Evolutionary conservation across 768 basidiomycete genomes (phyloP), one percentile per base, ranked within the genome.

Genomic region (Boletus sensibilis): DNA sequence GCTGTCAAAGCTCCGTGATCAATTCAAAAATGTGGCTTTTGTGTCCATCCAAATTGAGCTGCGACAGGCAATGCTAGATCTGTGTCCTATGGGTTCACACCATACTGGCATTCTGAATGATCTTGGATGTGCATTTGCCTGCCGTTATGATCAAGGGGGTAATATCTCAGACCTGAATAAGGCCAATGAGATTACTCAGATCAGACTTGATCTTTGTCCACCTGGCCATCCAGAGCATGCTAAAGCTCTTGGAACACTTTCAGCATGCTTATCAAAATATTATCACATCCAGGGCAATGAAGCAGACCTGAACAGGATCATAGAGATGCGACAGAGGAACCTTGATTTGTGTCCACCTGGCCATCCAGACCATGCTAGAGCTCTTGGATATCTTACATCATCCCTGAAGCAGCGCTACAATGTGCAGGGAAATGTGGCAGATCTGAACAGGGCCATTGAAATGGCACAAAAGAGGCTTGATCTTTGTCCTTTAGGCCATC

Each of bases 81-180:
- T 39, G 10, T 39, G 18, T 10, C 37, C 37, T 38, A 38, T 18
- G 18, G 37, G 37, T 10, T 4, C 38, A 10, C 0, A 10, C 0
- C n/a, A 39, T 11, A 39, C 4, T 12, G 2, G 0, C 1, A 21
- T 10, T 0, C 3, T 40, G 20, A 3, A 7, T 12, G 2, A 13
- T 40, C 20, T 40, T 40, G 39, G 2, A 40, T 2, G 2, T 0
- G 0, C 39, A 10, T 20, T 39, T 39, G 3, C 1, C 0, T 20
- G 10, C 11, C 11, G 5, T 12, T 2, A 39, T 39, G n/a, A 20
- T 2, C 6, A 21, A 9, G 11, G 0, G n/a, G 39, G 39, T 11
- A 40, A 40, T 13, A 40, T 40, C 39, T 40, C 39, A 40, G 20
- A 40, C 6, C 2, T 40, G 10, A 39, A 39, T 39, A 39, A n/a